Evolutionary conservation across 805 yeast species (phyloP).

Genomic region (Gaillardinia entomophila): DNA sequence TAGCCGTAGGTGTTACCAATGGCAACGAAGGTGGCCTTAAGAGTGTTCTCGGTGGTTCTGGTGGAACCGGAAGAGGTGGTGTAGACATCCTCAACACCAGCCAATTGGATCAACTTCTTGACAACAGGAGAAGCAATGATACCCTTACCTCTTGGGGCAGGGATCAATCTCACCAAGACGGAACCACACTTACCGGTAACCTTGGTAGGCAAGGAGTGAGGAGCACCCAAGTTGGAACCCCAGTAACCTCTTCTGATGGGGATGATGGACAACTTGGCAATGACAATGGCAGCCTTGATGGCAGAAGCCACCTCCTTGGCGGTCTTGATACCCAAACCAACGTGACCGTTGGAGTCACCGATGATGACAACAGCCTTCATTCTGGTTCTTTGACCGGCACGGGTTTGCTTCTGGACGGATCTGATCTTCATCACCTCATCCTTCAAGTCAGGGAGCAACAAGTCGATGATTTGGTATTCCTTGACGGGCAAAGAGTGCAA

Average conservation of each 20-base stretch:
- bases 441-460: slow-evolving; percentile 88
- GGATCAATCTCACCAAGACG: slow-evolving; percentile 95
- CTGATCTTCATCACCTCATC: slow-evolving; percentile 99
- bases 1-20: slow-evolving; percentile 99
- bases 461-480: slow-evolving; percentile 98
- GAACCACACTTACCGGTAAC: slow-evolving; percentile 99
- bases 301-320: slow-evolving; percentile 99
- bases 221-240: slow-evolving; percentile 99
- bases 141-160: slow-evolving; percentile 99
- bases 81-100: slow-evolving; percentile 99
- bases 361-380: slow-evolving; percentile 99
- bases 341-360: slow-evolving; percentile 99
- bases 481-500: slow-evolving; percentile 98
- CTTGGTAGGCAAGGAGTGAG: slow-evolving; percentile 97
- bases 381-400: slow-evolving; percentile 99
- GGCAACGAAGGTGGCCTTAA: slow-evolving; percentile 99
- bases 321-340: slow-evolving; percentile 99
- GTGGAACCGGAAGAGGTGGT: slow-evolving; percentile 98
- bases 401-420: slow-evolving; percentile 99
- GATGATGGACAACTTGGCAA: slow-evolving; percentile 96
- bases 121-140: slow-evolving; percentile 99
- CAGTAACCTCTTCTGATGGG: slow-evolving; percentile 99
- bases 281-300: slow-evolving; percentile 98
- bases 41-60: slow-evolving; percentile 99
- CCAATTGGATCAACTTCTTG: slow-evolving; percentile 97